Conservation (phyloP, 2,329 filamentous ascomycete genomes). For the Aspergillus ustus region DNA sequence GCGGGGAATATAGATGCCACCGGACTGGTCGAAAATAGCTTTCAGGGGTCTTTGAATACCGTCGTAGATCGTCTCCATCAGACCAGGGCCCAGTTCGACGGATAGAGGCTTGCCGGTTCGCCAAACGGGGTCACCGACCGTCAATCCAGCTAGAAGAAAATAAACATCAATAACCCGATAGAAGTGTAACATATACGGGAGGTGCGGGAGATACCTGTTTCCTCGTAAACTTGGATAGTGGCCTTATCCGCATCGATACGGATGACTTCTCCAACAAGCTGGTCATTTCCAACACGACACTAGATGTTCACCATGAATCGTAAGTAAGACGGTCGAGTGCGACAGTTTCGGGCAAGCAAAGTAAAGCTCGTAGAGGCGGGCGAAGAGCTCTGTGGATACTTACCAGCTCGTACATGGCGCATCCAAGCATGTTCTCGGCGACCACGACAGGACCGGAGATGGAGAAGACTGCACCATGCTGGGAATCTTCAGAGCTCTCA, state of each 20-base stretch:
- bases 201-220: slow-evolving; percentile 70
- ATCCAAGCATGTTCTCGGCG: slow-evolving; percentile 97
- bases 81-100: slow-evolving; percentile 92
- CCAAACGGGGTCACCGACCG: slow-evolving; percentile 87
- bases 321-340: slow-evolving; percentile 8
- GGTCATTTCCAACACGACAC: slow-evolving; percentile 91
- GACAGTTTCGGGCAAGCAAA: not conserved
- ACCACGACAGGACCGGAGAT: slow-evolving; percentile 88
- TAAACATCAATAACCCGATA: slow-evolving; percentile 17
- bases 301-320: slow-evolving; percentile 40
- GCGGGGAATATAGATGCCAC: slow-evolving; percentile 97
- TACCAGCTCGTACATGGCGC: slow-evolving; percentile 99
- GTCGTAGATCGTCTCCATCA: slow-evolving; percentile 99
- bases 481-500: slow-evolving; percentile 54
- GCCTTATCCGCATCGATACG: slow-evolving; percentile 94
- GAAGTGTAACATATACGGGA: slow-evolving; percentile 15
- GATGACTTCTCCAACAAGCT: slow-evolving; percentile 96
- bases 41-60: slow-evolving; percentile 95
- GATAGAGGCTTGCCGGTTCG: slow-evolving; percentile 95
- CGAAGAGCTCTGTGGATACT: slow-evolving; percentile 34
- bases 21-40: slow-evolving; percentile 74
- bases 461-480: slow-evolving; percentile 71
- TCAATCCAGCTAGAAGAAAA: slow-evolving; percentile 72
- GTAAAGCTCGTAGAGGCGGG: slow-evolving; percentile 8
- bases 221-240: slow-evolving; percentile 98